Conservation (phyloP, 805 yeast species). For the Wickerhamomyces kurtzmanii region DNA sequence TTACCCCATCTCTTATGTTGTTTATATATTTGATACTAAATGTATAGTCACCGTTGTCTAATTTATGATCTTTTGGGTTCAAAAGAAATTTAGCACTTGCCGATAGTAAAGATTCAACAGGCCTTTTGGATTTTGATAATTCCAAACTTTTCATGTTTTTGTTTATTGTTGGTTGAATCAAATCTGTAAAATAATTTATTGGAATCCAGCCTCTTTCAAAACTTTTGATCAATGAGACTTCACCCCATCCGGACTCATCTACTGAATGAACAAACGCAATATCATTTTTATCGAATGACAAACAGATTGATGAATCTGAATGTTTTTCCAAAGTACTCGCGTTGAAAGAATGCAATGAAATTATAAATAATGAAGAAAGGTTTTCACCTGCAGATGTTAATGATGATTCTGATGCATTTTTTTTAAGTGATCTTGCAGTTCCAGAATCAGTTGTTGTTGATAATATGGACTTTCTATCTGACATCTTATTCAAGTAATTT, state of each 20-base stretch:
- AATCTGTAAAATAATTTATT: constrained; percentile 59
- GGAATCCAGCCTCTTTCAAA: constrained; percentile 79
- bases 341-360: constrained; percentile 52
- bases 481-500: constrained; percentile 1
- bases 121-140: constrained; percentile 27
- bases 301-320: constrained; percentile 63
- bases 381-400: constrained; percentile 24
- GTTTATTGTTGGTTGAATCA: constrained; percentile 19
- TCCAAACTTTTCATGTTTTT: constrained; percentile 4
- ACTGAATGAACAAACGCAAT: constrained; percentile 70
- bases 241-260: constrained; percentile 85
- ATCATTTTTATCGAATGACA: constrained; percentile 61
- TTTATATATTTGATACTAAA: constrained; percentile 51
- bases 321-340: constrained; percentile 48
- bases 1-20: constrained; percentile 64
- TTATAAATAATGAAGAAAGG: constrained; percentile 41
- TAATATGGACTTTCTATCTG: too few species aligned
- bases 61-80: constrained; percentile 46
- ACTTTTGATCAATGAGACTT: constrained; percentile 59
- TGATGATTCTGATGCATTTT: constrained; percentile 1
- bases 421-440: background rate
- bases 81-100: constrained; percentile 59
- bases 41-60: constrained; percentile 28
- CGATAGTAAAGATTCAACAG: constrained; percentile 44
- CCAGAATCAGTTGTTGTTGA: background rate